Evolutionary conservation across 345 rosid species (phyloP), one percentile per base, ranked within the genome.

Genomic region (Brassica incana): DNA sequence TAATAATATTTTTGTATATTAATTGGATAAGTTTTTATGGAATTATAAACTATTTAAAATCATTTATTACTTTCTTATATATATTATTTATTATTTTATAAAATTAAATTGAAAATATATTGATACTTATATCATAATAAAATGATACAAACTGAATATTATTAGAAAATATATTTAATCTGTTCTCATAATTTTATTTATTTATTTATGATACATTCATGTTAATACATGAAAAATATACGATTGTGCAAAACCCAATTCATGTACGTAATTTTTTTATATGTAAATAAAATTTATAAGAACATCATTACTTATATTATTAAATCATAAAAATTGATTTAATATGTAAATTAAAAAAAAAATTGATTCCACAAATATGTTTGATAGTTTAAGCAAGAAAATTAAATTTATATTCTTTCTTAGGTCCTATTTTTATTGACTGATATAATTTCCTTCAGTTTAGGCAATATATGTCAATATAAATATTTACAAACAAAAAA

Each of bases 391-490:
- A 48, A 48, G 54, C 54, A 48, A 50, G n/a, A 14, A 50, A 48
- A 10, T 16, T n/a, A 14, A 14, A 50, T 50, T 50, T 50, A n/a
- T n/a, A n/a, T 50, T n/a, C 58, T 70, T 50, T n/a, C 58, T 70
- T 69, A 38, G 29, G 40, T 15, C 64, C 68, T 79, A 29, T 61
- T 36, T 11, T 29, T 50, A 27, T 77, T 69, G 83, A 78, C 67
- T 80, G 74, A 74, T 74, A 54, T 45, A 9, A 23, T 23, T 23
- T 78, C 83, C 79, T 80, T 52, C 75, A 80, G 27, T 75, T 64
- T 67, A 79, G 78, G 78, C 65, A 74, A 79, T 74, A 54, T 80
- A 23, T 23, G 72, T 69, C 83, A 16, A 60, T 54, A 63, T 80
- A 18, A 29, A 9, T 23, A 61, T 73, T 45, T 30, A 27, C 32